A percentile compares a stretch with the other conserved stretches of the same genome.
Conservation (phyloP, 768 basidiomycete genomes). For the Russula virescens region DNA sequence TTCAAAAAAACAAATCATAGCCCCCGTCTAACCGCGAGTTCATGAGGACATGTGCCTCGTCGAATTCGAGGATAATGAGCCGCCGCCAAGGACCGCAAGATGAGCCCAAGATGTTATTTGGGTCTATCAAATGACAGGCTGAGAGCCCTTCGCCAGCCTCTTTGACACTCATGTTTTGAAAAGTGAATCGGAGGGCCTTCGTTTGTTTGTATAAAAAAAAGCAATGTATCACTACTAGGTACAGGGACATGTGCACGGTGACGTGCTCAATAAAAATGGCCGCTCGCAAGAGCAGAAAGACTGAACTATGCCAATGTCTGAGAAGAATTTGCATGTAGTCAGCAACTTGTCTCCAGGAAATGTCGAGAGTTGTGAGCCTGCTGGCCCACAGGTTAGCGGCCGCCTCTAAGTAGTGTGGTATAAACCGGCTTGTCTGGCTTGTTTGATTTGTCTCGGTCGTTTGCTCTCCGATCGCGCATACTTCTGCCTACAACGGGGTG, state of each 20-base stretch:
- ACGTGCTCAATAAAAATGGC: neutral
- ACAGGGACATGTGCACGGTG: neutral
- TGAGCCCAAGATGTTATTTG: too few species aligned
- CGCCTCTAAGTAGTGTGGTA: constrained; percentile 3
- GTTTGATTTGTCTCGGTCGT: too few species aligned
- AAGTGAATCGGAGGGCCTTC: too few species aligned
- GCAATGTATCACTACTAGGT: neutral
- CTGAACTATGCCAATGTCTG: neutral
- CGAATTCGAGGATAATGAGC: too few species aligned
- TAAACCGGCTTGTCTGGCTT: constrained; percentile 1
- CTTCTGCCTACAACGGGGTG: neutral
- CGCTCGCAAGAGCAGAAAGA: neutral
- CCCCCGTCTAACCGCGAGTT: too few species aligned
- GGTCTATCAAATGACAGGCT: too few species aligned
- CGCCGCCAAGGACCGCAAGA: too few species aligned
- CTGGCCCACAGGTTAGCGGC: constrained; percentile 1
- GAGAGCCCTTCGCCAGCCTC: too few species aligned
- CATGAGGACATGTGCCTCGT: too few species aligned
- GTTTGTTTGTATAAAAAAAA: too few species aligned
- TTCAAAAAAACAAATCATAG: too few species aligned
- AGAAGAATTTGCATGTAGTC: neutral
- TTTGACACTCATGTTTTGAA: too few species aligned
- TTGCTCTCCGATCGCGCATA: neutral
- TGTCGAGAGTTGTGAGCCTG: neutral
- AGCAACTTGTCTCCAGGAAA: neutral